Base-by-base conservation (phyloP, 2,329 filamentous ascomycete species). In the Zymoseptoria ardabiliae region DNA sequence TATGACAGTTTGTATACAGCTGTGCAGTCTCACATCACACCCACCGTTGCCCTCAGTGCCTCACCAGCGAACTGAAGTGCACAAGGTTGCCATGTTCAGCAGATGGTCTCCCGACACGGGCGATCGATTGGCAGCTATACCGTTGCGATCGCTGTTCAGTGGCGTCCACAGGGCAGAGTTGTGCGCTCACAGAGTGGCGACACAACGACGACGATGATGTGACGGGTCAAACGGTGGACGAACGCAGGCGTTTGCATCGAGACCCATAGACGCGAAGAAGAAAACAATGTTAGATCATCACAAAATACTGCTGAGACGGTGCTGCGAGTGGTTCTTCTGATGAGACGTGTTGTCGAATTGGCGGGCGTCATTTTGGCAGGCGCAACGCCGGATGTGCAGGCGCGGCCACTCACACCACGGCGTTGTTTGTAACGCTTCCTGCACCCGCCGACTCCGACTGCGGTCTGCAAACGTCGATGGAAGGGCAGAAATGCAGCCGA, bases 291-390 rank as follows among this genome's bases (percentile, higher is more conserved):
- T 4, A 13, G 17, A 11, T 10, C 35, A 41, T 41, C 35, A 41
- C 35, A 3, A 41, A 17, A 17, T 41, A 17, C 11, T 41, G 13
- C 35, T 17, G 35, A 41, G 35, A 41, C 23, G n/a, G 22, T 23
- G 17, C 50, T 41, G 28, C 17, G 55, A 57, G 50, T 30, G 21
- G 22, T 19, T 22, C 49, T n/a, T 48, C 19, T 10, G 54, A 55
- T 57, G 60, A 59, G 60, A 59, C 51, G 55, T 50, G 60, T 59
- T 54, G 45, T 60, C 58, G 54, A 57, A 53, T 56, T 23, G 50
- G 22, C 52, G 53, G 25, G 50, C 50, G 50, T 53, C 50, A 58
- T 55, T 56, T 52, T 58, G 52, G 59, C 60, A 60, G 58, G 60
- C 57, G 60, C 60, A 60, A 56, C 23, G 48, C 57, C 11, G 23